Evolutionary conservation across 345 rosid genomes (phyloP).

Genomic region (Brassica nigra): DNA sequence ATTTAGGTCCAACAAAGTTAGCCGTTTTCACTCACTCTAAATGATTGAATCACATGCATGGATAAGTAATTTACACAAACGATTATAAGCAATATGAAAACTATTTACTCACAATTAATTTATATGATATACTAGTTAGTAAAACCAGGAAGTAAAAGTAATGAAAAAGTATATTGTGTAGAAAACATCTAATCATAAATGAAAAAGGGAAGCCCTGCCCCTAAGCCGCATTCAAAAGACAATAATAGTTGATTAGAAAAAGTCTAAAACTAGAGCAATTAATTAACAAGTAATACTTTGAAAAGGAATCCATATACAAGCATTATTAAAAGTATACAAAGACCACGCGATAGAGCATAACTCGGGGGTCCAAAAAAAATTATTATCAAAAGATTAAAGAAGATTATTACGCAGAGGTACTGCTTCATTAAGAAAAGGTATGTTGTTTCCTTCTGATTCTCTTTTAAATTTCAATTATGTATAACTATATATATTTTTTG

Average conservation of each 20-base stretch:
- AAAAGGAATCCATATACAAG: constrained; percentile 41
- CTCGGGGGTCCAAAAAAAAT: not conserved
- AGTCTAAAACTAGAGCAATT: constrained; percentile 30
- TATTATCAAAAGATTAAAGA: not conserved
- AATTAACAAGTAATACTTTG: constrained; percentile 38
- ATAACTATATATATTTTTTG: too few species aligned
- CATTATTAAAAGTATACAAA: constrained; percentile 40
- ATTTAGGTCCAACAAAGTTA: too few species aligned
- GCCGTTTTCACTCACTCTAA: not conserved
- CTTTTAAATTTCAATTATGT: too few species aligned
- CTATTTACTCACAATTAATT: too few species aligned
- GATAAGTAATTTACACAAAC: not conserved
- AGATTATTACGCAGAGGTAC: too few species aligned
- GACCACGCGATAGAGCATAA: constrained; percentile 40
- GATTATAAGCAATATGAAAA: not conserved
- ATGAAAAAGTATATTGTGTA: not conserved
- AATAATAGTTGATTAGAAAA: constrained; percentile 26
- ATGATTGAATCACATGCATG: not conserved
- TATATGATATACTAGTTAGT: not conserved
- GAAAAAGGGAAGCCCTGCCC: not conserved
- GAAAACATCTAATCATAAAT: not conserved
- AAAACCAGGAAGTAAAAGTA: not conserved
- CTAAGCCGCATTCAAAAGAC: constrained; percentile 34
- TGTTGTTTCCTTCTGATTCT: too few species aligned
- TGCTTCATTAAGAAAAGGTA: too few species aligned